Evolutionary conservation across 768 basidiomycete genomes (phyloP), one percentile per base, ranked within the genome.

Genomic region (Brasilioporus rufonigricans): DNA sequence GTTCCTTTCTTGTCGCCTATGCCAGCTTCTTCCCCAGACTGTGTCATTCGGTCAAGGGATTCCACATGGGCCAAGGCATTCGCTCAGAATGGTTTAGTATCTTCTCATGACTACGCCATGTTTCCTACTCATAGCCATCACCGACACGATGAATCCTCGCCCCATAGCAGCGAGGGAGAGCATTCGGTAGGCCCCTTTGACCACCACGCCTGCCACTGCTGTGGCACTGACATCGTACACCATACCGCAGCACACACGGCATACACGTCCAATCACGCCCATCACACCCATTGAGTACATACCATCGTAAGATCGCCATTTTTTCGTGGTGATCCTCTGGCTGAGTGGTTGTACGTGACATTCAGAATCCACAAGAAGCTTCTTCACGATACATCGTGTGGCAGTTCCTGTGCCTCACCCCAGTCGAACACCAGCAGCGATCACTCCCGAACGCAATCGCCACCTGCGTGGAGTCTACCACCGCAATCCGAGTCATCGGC

Each of bases 401-500:
- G 65, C 50, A 63, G 65, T 46, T 58, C 69, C 31, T 67, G 64
- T 56, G 61, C 57, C 44, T 71, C 69, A 19, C 66, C 68, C 40
- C 63, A 62, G 62, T 68, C 70, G 60, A 61, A 73, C 48, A 55
- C 64, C 51, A 71, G 74, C 59, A 80, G 78, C 60, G 76, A 77
- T 48, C 71, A 76, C 46, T 78, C 81, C n/a, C 77, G 80, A 21
- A 67, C 65, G n/a, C 70, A 73, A 53, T 77, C 82, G 21, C 76
- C 76, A 41, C 77, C 79, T 35, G 71, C 65, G 63, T 61, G 71
- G 74, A 43, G 71, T 73, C 54, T 78, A 72, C 33, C 73, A 70
- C 19, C 70, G 55, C 57, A 71, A 61, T 50, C 77, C 68, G 53
- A 75, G 63, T 52, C 71, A 26, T 66, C 69, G 18, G 44, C 45